Conservation (phyloP, 164 flowering plant species). For the Piper longum region DNA sequence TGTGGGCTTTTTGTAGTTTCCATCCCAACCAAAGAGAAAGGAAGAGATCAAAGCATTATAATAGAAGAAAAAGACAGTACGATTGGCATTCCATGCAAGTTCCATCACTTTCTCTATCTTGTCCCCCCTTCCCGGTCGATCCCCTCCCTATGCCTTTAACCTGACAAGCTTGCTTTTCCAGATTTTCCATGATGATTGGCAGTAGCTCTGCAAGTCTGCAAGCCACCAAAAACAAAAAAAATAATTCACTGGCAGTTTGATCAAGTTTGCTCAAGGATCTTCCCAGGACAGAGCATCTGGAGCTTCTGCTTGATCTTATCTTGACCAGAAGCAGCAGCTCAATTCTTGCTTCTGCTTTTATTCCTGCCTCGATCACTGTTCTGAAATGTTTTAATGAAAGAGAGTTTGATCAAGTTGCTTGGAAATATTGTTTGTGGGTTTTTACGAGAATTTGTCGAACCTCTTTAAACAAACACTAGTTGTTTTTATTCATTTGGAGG, state of each 20-base stretch:
- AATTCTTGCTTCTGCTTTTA: background rate
- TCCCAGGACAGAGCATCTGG: background rate
- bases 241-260: background rate
- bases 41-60: background rate
- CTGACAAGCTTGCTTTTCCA: background rate
- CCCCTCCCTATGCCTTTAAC: background rate
- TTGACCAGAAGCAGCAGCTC: slow-evolving; percentile 1
- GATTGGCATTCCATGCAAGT: slow-evolving; percentile 1
- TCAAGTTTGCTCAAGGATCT: too few species aligned
- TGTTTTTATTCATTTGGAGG: background rate
- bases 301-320: background rate
- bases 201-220: too few species aligned
- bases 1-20: slow-evolving; percentile 4
- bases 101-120: background rate
- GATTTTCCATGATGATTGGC: background rate
- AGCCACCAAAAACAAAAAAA: background rate
- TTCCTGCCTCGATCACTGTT: background rate
- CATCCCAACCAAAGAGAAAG: background rate
- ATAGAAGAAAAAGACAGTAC: background rate
- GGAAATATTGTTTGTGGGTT: background rate
- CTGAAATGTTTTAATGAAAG: background rate
- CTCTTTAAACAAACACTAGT: background rate
- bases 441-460: background rate
- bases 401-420: background rate
- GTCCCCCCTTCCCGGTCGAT: background rate